Percentiles rank a stretch among this genome's conserved stretches.
Evolutionary conservation across 805 yeast species (phyloP).

Genomic region (Saturnispora sekii): DNA sequence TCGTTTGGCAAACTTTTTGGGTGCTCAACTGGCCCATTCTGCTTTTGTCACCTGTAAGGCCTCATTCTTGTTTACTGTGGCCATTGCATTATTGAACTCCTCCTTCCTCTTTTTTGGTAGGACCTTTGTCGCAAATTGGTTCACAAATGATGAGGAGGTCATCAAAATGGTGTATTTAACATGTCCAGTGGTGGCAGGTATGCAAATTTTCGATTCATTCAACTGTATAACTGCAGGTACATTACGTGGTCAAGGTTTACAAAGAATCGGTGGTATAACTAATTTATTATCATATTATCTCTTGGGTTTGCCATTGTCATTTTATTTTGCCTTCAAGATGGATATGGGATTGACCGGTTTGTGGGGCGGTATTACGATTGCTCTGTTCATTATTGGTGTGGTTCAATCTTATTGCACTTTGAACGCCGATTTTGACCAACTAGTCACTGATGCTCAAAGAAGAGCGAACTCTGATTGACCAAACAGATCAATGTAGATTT

Average conservation of each 20-base stretch:
- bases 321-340: conserved; percentile 41
- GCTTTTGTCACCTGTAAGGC: conserved; percentile 22
- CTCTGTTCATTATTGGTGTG: conserved; percentile 32
- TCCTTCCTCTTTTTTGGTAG: conserved; percentile 21
- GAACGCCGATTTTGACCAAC: conserved; percentile 40
- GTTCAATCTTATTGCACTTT: conserved; percentile 41
- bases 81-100: conserved; percentile 19
- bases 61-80: conserved; percentile 20
- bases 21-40: conserved; percentile 36
- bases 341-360: conserved; percentile 30
- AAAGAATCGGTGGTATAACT: conserved; percentile 44
- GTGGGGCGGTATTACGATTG: conserved; percentile 29
- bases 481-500: background rate
- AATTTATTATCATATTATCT: conserved; percentile 55
- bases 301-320: conserved; percentile 59
- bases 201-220: conserved; percentile 41
- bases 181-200: conserved; percentile 25
- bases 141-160: conserved; percentile 25
- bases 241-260: conserved; percentile 50
- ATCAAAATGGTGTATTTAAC: conserved; percentile 19
- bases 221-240: conserved; percentile 44
- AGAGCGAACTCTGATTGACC: conserved; percentile 22
- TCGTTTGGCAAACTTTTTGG: conserved; percentile 67
- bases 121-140: conserved; percentile 21
- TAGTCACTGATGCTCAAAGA: conserved; percentile 36